A percentile compares a stretch with the other conserved stretches of the same genome.
phyloP scores from a whole-genome alignment of 2,329 filamentous ascomycete species.

The Fusarium foetens region DNA sequence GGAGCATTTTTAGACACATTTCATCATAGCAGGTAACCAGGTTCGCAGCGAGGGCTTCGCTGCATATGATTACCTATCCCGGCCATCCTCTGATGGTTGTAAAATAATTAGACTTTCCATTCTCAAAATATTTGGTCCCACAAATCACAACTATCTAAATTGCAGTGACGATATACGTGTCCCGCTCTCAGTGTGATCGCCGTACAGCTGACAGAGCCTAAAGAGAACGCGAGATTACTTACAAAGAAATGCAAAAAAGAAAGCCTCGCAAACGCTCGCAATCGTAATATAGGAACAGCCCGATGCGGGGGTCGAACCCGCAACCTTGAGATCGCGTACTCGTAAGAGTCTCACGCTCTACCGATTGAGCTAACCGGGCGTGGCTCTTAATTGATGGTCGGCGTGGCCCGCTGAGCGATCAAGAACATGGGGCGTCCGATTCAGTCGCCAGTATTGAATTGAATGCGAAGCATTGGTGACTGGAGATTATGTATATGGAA shows the following conservation, averaged over 20 bases:
- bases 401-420: fast-evolving
- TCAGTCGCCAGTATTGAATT: not conserved
- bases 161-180: too few species aligned
- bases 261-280: not conserved
- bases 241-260: not conserved
- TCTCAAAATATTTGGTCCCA: not conserved
- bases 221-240: not conserved
- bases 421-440: fast-evolving
- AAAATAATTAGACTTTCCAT: not conserved
- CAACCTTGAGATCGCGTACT: conserved; percentile 62
- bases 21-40: not conserved
- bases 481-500: not conserved
- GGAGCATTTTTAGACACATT: not conserved
- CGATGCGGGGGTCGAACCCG: conserved; percentile 63
- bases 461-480: not conserved
- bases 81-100: not conserved
- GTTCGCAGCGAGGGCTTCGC: not conserved
- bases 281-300: conserved; percentile 51
- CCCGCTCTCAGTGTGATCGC: fast-evolving
- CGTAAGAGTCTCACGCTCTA: conserved; percentile 76
- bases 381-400: conserved; percentile 30
- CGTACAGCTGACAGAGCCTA: fast-evolving
- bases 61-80: not conserved
- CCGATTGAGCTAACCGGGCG: conserved; percentile 51
- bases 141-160: too few species aligned